A percentile compares a stretch with the other conserved stretches of the same genome.
These are phyloP conservation scores for Talaromyces thailandensis DNA, from an alignment of 495 filamentous ascomycete genomes.

Conservation along the genomic window DNA sequence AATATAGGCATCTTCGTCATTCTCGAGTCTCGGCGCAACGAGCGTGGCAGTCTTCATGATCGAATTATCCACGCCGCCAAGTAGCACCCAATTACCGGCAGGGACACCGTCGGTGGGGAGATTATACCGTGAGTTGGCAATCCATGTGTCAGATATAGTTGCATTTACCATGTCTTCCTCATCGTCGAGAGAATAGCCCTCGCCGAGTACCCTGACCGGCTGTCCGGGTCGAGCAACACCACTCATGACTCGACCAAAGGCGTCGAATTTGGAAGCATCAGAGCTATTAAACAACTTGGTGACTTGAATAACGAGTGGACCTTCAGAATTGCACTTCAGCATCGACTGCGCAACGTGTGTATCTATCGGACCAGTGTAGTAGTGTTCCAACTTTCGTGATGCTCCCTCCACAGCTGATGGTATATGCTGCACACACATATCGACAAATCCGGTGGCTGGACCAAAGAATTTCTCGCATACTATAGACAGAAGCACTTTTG, in stretches of 20 bases:
- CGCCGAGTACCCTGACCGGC: slow-evolving; percentile 85
- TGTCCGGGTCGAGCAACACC: slow-evolving; percentile 76
- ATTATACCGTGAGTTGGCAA: slow-evolving; percentile 90
- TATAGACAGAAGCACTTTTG: slow-evolving; percentile 76
- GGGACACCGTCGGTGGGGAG: slow-evolving; percentile 86
- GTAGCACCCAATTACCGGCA: slow-evolving; percentile 88
- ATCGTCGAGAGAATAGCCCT: slow-evolving; percentile 93
- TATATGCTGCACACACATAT: slow-evolving; percentile 87
- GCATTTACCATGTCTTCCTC: slow-evolving; percentile 94
- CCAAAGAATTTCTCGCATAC: slow-evolving; percentile 97
- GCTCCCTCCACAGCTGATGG: slow-evolving; percentile 81
- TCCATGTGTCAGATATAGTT: slow-evolving; percentile 83
- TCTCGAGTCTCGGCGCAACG: slow-evolving; percentile 69
- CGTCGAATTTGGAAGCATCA: slow-evolving; percentile 80
- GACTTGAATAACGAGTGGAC: slow-evolving; percentile 80
- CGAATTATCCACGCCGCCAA: slow-evolving; percentile 91
- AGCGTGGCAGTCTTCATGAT: slow-evolving; percentile 98
- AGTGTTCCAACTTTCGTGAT: slow-evolving; percentile 63
- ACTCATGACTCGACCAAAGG: slow-evolving; percentile 89
- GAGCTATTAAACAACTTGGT: slow-evolving; percentile 85
- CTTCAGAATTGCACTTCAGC: slow-evolving; percentile 75
- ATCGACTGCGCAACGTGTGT: slow-evolving; percentile 75
- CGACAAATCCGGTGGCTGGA: slow-evolving; percentile 80
- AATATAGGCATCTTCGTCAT: slow-evolving; percentile 87
- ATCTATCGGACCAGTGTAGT: slow-evolving; percentile 94